phyloP scores from a whole-genome alignment of 192 early-diverging fungal species.

The Entomortierella lignicola region DNA sequence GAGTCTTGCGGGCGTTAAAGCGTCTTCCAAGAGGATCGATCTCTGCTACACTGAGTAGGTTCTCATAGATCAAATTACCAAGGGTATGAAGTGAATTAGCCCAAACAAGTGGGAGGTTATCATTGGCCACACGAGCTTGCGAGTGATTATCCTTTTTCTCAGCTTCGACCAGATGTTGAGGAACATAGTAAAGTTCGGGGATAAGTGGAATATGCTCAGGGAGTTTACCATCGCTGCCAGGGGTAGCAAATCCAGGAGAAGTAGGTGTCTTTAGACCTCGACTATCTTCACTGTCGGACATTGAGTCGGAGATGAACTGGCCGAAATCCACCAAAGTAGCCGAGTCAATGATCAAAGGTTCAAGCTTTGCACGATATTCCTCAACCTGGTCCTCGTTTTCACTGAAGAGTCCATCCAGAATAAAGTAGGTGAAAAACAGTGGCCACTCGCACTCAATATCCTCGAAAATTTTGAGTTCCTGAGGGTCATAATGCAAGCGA shows the following conservation, averaged over 20 bases:
- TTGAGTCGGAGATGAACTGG: conserved; percentile 48
- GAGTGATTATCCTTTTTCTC: conserved; percentile 77
- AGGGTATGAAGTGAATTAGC: conserved; percentile 85
- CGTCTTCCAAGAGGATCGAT: conserved; percentile 86
- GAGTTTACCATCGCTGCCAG: conserved; percentile 30
- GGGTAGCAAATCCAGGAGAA: conserved; percentile 41
- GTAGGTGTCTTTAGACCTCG: conserved; percentile 45
- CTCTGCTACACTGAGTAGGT: conserved; percentile 80
- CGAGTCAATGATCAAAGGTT: conserved; percentile 79
- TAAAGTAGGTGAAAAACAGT: conserved; percentile 88
- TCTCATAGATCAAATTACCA: conserved; percentile 80
- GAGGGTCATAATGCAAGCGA: conserved; percentile 84
- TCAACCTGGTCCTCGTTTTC: conserved; percentile 73
- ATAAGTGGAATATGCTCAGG: conserved; percentile 65
- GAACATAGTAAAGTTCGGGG: conserved; percentile 87
- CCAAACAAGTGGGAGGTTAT: conserved; percentile 91
- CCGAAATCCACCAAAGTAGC: conserved; percentile 63
- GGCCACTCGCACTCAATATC: conserved; percentile 92
- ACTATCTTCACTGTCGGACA: conserved; percentile 46
- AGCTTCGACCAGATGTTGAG: conserved; percentile 73
- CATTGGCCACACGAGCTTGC: conserved; percentile 80
- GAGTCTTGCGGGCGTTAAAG: conserved; percentile 62
- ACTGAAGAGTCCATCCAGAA: conserved; percentile 83
- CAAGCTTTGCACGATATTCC: conserved; percentile 75
- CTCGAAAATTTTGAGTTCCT: conserved; percentile 86